These are phyloP conservation scores for Chalaropsis thielavioides DNA, from an alignment of 2,329 filamentous ascomycete genomes.

Conservation along the genomic window DNA sequence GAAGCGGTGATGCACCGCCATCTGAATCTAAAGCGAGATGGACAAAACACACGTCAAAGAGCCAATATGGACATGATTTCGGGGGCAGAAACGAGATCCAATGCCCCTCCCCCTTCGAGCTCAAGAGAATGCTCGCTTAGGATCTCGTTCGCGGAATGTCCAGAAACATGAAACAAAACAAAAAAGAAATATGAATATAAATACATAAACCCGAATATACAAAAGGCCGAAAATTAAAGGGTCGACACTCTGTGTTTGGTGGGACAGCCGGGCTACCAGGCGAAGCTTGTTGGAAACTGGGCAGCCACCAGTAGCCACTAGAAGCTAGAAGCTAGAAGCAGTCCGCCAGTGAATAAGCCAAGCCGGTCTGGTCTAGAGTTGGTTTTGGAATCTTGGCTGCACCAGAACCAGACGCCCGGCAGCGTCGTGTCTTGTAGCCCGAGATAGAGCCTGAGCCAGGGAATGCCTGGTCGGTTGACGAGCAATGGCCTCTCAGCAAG, in stretches of 20 bases:
- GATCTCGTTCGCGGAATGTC: background rate
- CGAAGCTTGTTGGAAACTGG: background rate
- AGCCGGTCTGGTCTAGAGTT: no score
- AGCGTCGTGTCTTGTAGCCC: no score
- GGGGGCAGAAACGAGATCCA: background rate
- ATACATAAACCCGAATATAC: no score
- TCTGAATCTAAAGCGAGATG: background rate
- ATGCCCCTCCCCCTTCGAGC: background rate
- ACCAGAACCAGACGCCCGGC: no score
- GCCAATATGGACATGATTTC: background rate
- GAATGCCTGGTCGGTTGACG: no score
- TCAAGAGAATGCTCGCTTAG: background rate
- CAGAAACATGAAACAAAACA: background rate
- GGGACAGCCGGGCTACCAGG: background rate
- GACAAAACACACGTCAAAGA: background rate
- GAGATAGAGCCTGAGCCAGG: no score
- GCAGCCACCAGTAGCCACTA: no score
- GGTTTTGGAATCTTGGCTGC: no score
- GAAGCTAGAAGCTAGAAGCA: background rate
- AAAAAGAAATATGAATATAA: background rate
- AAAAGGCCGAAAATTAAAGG: background rate
- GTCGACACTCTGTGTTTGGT: background rate
- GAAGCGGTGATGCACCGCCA: background rate
- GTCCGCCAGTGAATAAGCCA: background rate
- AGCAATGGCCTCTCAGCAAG: no score